Evolutionary conservation across 805 yeast genomes (phyloP), one percentile per base, ranked within the genome.

Genomic region (Candida suzukii): DNA sequence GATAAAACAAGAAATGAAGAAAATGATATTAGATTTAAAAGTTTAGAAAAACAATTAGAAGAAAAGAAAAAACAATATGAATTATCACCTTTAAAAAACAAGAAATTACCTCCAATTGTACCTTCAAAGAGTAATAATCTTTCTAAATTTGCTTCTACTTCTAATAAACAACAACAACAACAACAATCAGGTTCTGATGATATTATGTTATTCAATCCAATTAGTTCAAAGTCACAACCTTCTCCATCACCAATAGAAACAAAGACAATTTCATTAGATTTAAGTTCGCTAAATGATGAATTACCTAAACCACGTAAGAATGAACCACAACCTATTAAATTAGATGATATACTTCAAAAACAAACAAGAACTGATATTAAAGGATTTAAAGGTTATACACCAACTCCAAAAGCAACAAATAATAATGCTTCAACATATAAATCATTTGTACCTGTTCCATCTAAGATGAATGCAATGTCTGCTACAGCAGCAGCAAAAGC

Each of bases 51-150:
- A 25, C 53, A 54, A 41, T 52, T 54, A 16, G 48, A 50, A 34
- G 21, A 38, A 35, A 48, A 44, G 31, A 42, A 57, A 32, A 35
- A 35, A 21, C 43, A 42, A 28, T 54, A 54, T 37, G 50, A 49
- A 24, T 22, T 16, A 17, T 52, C 54, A 4, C 54, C 57, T 3
- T 43, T 45, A 25, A 41, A 50, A 42, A 24, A 19, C 35, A 56
- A 51, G 39, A 59, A 52, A 33, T 24, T 47, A 12, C 54, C 56
- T 2, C 61, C 61, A 4, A 30, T 55, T 7, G 54, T 56, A 4
- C 63, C 64, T 7, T 48, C 40, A 43, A 59, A 59, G 42, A 52
- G 46, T 16, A 25, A 35, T 2, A 35, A 33, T 5, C 36, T 57
- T 8, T 37, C 43, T 14, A 32, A 32, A 12, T 7, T 47, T 26